Conservation (phyloP, 352 stramenopile genomes). For the Globisporangium spinosum region DNA sequence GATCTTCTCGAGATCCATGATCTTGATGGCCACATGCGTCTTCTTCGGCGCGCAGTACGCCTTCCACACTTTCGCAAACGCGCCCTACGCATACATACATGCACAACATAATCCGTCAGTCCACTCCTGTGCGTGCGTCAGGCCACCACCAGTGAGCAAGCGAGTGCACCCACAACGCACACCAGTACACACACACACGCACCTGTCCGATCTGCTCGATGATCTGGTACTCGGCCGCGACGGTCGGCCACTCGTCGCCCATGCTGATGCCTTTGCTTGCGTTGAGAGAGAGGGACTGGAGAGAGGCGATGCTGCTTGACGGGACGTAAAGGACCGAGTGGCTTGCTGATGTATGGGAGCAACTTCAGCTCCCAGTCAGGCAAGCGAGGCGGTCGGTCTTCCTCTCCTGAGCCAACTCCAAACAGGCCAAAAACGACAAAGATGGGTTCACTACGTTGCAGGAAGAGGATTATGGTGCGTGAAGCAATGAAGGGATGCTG, state of each 20-base stretch:
- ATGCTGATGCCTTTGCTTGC: constrained; percentile 28
- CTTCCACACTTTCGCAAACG: constrained; percentile 98
- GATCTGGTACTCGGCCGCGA: constrained; percentile 83
- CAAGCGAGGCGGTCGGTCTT: not conserved
- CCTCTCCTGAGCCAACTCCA: not conserved
- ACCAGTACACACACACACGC: not conserved
- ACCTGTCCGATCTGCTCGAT: constrained; percentile 90
- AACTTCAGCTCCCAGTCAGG: not conserved
- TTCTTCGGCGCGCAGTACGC: constrained; percentile 89
- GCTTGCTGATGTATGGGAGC: not conserved
- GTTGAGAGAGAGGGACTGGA: not conserved
- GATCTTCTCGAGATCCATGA: constrained; percentile 99
- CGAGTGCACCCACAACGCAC: not conserved
- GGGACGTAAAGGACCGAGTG: not conserved
- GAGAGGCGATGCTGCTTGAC: not conserved
- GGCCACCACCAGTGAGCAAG: not conserved
- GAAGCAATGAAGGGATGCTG: not conserved
- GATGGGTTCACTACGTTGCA: not conserved
- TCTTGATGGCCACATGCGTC: constrained; percentile 95
- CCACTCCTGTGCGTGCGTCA: not conserved
- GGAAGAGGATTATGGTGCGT: not conserved
- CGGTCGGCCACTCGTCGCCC: constrained; percentile 84
- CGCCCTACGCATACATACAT: constrained; percentile 63
- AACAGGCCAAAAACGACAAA: not conserved
- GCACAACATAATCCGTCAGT: not conserved